Evolutionary conservation across 805 yeast species (phyloP).

Genomic region (Candida adriatica): DNA sequence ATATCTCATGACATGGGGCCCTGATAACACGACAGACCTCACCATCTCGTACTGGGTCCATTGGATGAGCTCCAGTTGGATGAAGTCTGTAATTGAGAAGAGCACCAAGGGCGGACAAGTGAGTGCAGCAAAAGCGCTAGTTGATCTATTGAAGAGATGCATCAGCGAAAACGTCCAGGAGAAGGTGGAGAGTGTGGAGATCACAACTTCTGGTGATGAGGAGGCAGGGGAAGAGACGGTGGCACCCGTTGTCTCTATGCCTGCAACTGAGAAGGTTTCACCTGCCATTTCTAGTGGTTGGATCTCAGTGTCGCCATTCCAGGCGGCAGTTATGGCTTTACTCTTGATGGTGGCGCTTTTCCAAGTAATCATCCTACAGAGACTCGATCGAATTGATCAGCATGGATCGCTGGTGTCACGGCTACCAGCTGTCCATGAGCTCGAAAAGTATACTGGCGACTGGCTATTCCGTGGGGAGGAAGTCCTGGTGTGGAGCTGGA

Average conservation of each 20-base stretch:
- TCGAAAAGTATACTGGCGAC: conserved; percentile 8
- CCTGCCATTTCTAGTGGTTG: background rate
- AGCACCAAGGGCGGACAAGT: conserved; percentile 79
- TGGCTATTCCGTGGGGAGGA: conserved; percentile 19
- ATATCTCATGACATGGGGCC: conserved; percentile 71
- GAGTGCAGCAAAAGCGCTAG: conserved; percentile 47
- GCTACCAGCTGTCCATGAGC: conserved; percentile 1
- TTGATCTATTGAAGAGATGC: conserved; percentile 21
- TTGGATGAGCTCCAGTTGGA: conserved; percentile 93
- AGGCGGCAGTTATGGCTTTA: conserved; percentile 8
- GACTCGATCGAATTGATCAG: no score
- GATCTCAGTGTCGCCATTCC: conserved; percentile 4
- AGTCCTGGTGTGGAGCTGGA: conserved; percentile 23
- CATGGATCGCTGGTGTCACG: no score
- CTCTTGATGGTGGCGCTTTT: conserved; percentile 9
- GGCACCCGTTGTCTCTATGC: background rate
- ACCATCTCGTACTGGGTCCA: conserved; percentile 66
- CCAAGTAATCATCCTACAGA: conserved; percentile 13
- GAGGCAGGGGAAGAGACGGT: conserved; percentile 1
- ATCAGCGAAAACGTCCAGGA: conserved; percentile 18
- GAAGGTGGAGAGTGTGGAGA: conserved; percentile 9
- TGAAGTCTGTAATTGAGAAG: conserved; percentile 81
- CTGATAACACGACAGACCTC: conserved; percentile 50
- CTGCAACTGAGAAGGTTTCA: background rate
- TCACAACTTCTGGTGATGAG: conserved; percentile 2